These are phyloP conservation scores for Akebia trifoliata DNA, from an alignment of 164 flowering plant species.

Conservation along the genomic window DNA sequence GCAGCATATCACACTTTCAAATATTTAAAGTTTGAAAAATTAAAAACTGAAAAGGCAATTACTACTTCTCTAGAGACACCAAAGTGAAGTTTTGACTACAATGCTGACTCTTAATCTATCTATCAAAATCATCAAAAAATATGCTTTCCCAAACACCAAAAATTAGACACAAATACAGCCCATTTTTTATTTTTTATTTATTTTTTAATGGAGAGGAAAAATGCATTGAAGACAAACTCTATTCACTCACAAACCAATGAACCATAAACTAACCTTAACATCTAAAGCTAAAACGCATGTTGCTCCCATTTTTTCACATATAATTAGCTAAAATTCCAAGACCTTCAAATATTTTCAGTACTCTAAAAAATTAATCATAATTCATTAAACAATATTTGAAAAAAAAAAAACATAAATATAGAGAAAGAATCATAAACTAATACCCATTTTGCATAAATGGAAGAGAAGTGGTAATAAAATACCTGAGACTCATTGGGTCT, in stretches of 20 bases:
- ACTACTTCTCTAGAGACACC: too few relatives aligned
- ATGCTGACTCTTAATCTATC: too few relatives aligned
- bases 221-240: too few relatives aligned
- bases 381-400: neutral
- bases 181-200: too few relatives aligned
- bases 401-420: neutral
- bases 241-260: too few relatives aligned
- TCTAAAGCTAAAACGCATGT: neutral
- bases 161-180: too few relatives aligned
- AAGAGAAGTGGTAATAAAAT: neutral
- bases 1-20: too few relatives aligned
- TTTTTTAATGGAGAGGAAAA: neutral
- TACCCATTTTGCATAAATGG: neutral
- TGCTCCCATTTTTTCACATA: neutral
- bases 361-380: neutral
- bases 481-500: conserved; percentile 39
- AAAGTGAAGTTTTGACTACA: too few relatives aligned
- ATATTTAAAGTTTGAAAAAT: too few relatives aligned
- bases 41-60: too few relatives aligned
- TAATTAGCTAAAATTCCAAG: neutral
- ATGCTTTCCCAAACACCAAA: too few relatives aligned
- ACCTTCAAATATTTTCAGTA: neutral
- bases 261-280: neutral
- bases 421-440: neutral
- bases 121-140: too few relatives aligned